Conservation (phyloP, 2,329 filamentous ascomycete species). For the Cadophora sp. region DNA sequence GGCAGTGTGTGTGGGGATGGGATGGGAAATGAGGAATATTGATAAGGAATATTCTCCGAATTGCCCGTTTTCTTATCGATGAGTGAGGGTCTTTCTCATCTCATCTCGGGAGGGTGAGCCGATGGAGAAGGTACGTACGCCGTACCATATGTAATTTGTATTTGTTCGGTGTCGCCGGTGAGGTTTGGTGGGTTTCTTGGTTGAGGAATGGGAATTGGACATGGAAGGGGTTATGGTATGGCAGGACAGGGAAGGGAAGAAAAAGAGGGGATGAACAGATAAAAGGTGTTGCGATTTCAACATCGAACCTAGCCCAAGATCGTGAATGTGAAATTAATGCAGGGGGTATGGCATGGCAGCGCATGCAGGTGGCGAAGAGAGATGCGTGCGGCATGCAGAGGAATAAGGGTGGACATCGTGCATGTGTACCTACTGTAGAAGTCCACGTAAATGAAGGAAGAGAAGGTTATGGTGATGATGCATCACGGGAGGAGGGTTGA, state of each 20-base stretch:
- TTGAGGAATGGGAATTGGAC: background rate
- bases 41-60: conserved; percentile 8
- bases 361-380: conserved; percentile 3
- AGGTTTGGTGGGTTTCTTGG: background rate
- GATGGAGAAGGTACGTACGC: conserved; percentile 13
- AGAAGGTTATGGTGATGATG: no score
- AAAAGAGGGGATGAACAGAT: background rate
- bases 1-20: background rate
- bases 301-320: background rate
- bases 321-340: background rate
- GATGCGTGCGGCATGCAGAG: background rate
- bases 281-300: conserved; percentile 4
- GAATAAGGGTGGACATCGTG: background rate
- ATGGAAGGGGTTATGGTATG: background rate
- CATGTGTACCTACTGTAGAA: no score
- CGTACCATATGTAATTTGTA: background rate
- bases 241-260: background rate
- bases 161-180: background rate
- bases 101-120: conserved; percentile 5
- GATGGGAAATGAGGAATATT: background rate
- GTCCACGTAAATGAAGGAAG: no score
- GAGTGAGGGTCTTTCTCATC: background rate
- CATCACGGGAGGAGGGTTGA: no score
- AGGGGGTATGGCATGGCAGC: background rate
- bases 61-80: background rate